Base-by-base conservation (phyloP, 2,329 filamentous ascomycete genomes). In the Xylogone sp. region DNA sequence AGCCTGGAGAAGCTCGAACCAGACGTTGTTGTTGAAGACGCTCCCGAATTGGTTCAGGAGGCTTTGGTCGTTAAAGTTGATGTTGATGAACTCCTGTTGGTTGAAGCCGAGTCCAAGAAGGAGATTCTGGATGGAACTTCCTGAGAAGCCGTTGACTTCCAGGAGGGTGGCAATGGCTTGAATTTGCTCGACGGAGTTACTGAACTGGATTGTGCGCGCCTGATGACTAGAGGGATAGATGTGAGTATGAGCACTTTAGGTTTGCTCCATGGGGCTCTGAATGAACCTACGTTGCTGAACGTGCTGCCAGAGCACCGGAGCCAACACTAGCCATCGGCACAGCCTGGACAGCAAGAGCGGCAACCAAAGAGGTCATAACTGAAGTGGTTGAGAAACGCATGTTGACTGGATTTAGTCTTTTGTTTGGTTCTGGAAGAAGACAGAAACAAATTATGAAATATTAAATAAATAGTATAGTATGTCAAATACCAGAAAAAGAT, bases 371-470 rank as follows among this genome's bases (percentile, higher is more conserved):
- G 20, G 49, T n/a, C 16, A 53, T 46, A 20, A 59, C 19, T n/a
- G 51, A 52, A 24, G 50, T 39, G 45, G 48, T 48, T 18, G 50
- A 51, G 50, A 59, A 52, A 56, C 51, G 55, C 58, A 60, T 60
- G 8, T 10, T 53, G 20, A 42, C n/a, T 13, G 34, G 13, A 5
- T 13, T 39, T 39, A 5, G 34, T 16, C 4, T 13, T 9, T n/a
- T n/a, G n/a, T n/a, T n/a, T n/a, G n/a, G n/a, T 39, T 27, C 24
- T 5, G 5, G 34, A 16, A 39, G 34, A 39, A 16, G 34, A n/a
- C n/a, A n/a, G n/a, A n/a, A n/a, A n/a, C n/a, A n/a, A n/a, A 39
- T 39, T 39, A 39, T 39, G 24, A 39, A 18, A 39, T 39, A 39
- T 39, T 39, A 39, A 39, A 31, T 8, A 13, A 39, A 16, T 16